Evolutionary conservation across 2,329 filamentous ascomycete species (phyloP), one percentile per base, ranked within the genome.

Genomic region (Cladophialophora bantiana): DNA sequence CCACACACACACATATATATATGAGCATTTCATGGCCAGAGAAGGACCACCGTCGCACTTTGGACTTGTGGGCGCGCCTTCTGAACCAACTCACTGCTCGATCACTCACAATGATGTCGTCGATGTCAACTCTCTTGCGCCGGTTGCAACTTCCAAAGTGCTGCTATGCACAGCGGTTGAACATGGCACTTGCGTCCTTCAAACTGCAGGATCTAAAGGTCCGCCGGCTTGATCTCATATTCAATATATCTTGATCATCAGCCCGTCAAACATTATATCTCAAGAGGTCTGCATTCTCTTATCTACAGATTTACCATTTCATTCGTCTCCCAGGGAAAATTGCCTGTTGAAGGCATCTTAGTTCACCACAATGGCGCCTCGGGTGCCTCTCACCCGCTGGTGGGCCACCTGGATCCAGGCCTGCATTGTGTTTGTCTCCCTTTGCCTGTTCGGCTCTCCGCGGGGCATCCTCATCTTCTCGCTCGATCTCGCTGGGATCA

Each of bases 221-320:
- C 18, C 45, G 18, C 18, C 12, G 2, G 3, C 20, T 50, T 18
- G 18, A 18, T 31, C 20, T 31, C 7, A 26, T 31, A 18, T 50
- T 12, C 5, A 20, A 20, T 3, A 7, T 31, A 26, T 12, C 9
- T 20, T 26, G 7, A 26, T 50, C 9, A 26, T 50, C 7, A 13
- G 45, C 20, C 3, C 26, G 7, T 57, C n/a, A 57, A 57, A 9
- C 20, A 26, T 50, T 31, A 18, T 9, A 50, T 50, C 2, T 50
- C 45, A 31, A 26, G 45, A 50, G 9, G 18, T 18, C 45, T 10
- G 26, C 20, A 26, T 18, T 48, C 42, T 20, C 42, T 48, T 48
- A 48, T 48, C 42, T 48, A 48, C n/a, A n/a, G n/a, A 48, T 48
- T 48, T 20, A 10, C 42, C 42, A 48, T 48, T 48, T 48, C 18